A percentile compares a stretch with the other conserved stretches of the same genome.
Conservation (phyloP, 306 rosid species). For the Vicia faba region DNA sequence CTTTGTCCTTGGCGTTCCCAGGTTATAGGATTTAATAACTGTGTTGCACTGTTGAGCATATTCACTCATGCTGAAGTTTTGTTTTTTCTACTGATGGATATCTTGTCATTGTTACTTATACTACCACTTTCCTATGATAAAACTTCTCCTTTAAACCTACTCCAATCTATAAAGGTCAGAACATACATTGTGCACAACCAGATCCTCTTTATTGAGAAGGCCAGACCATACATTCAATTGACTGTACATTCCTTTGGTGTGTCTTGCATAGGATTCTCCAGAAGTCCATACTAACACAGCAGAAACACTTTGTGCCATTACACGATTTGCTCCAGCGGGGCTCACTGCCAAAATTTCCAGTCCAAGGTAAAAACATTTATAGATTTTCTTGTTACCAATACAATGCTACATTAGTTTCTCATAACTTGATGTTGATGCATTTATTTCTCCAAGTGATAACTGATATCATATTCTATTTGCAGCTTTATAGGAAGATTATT, state of each 20-base stretch:
- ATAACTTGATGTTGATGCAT: conserved; percentile 2
- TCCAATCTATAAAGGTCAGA: not conserved
- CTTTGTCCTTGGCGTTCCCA: not conserved
- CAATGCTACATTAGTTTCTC: conserved; percentile 17
- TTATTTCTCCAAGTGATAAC: conserved; percentile 21
- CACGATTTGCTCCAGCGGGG: conserved; percentile 94
- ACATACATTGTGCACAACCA: conserved; percentile 19
- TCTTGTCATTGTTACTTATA: not conserved
- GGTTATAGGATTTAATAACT: conserved; percentile 2
- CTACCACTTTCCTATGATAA: conserved; percentile 8
- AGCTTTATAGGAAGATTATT: conserved; percentile 93
- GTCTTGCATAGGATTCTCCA: conserved; percentile 76
- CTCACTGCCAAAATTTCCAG: conserved; percentile 78
- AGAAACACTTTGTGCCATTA: conserved; percentile 91
- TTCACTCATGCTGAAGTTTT: not conserved
- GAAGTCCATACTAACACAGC: conserved; percentile 98
- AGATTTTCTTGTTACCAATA: not conserved
- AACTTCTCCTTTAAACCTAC: not conserved
- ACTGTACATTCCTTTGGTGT: conserved; percentile 27
- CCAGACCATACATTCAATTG: conserved; percentile 22
- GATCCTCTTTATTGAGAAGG: conserved; percentile 24
- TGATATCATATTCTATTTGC: conserved; percentile 37
- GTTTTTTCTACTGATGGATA: not conserved
- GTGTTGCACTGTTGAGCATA: conserved; percentile 1
- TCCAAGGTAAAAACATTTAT: conserved; percentile 61